phyloP scores from a whole-genome alignment of 257 asterid species.

The Craterostigma plantagineum region DNA sequence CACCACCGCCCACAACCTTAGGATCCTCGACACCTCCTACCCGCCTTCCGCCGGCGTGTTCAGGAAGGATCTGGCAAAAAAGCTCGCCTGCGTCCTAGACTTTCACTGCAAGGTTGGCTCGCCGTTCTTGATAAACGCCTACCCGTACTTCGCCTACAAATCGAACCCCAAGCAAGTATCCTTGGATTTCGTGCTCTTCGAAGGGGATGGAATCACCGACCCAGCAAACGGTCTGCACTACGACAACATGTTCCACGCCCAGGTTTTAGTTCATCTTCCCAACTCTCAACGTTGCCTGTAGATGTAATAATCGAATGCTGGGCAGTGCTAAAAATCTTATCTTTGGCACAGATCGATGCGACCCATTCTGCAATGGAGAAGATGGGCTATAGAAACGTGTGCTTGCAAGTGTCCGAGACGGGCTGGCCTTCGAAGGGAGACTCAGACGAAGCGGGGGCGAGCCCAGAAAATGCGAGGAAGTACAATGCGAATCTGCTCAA shows the following conservation, averaged over 20 bases:
- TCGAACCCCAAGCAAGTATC: conserved; percentile 31
- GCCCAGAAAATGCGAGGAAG: conserved; percentile 53
- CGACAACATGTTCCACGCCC: conserved; percentile 73
- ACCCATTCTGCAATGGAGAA: conserved; percentile 47
- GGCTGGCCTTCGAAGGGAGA: conserved; percentile 99
- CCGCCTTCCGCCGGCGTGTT: conserved; percentile 78
- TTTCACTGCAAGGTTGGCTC: conserved; percentile 52
- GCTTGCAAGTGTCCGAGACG: conserved; percentile 72
- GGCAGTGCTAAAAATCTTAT: no score
- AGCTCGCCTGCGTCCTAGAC: conserved; percentile 31
- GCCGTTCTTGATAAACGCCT: conserved; percentile 62
- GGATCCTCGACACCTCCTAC: conserved; percentile 44
- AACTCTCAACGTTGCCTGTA: no score
- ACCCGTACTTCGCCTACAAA: conserved; percentile 75
- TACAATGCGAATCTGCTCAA: conserved; percentile 53
- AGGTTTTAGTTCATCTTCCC: no score
- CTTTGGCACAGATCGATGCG: conserved; percentile 26
- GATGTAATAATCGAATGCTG: no score
- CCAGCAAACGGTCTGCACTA: conserved; percentile 39
- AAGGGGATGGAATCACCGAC: conserved; percentile 37
- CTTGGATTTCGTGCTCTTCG: conserved; percentile 53
- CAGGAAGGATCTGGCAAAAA: conserved; percentile 31
- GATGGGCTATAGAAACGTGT: conserved; percentile 45
- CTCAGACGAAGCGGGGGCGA: conserved; percentile 66
- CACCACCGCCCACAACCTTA: conserved; percentile 71